These are phyloP conservation scores for Chlorella sp. DNA, from an alignment of 139 green algal genomes.

Conservation along the genomic window DNA sequence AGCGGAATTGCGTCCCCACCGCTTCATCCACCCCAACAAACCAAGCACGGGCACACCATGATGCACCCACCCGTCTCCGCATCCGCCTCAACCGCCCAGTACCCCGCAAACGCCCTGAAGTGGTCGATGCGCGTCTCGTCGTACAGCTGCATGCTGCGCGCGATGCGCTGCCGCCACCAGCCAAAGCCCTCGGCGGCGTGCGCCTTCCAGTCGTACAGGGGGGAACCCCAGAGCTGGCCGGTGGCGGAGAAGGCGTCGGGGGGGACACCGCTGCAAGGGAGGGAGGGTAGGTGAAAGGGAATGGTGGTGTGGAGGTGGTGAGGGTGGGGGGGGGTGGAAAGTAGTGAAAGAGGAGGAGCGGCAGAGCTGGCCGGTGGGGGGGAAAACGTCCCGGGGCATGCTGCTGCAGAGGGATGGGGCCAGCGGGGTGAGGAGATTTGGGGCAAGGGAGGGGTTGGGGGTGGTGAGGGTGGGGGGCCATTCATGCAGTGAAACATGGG, in stretches of 20 bases:
- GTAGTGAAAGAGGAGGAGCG: not conserved
- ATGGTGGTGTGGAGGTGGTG: not conserved
- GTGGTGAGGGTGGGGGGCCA: too few relatives aligned
- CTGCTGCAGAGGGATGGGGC: too few relatives aligned
- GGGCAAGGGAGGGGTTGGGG: too few relatives aligned
- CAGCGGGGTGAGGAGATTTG: too few relatives aligned
- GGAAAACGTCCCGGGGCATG: too few relatives aligned
- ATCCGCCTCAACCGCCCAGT: constrained; percentile 89
- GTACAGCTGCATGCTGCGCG: constrained; percentile 84
- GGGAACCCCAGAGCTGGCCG: constrained; percentile 97
- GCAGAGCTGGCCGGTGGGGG: not conserved
- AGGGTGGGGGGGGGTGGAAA: not conserved
- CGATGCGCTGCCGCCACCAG: constrained; percentile 92
- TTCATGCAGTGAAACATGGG: too few relatives aligned
- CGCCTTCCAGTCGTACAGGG: constrained; percentile 91
- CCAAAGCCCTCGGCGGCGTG: constrained; percentile 42
- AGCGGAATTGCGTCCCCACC: too few relatives aligned
- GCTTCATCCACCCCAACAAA: too few relatives aligned
- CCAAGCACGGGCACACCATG: too few relatives aligned
- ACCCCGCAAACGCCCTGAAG: constrained; percentile 94
- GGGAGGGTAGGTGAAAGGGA: not conserved
- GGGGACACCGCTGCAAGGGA: constrained; percentile 50
- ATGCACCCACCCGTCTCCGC: constrained; percentile 80
- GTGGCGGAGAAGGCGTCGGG: constrained; percentile 96
- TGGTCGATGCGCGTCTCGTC: constrained; percentile 98